Evolutionary conservation across 345 rosid species (phyloP).

Genomic region (Heritiera littoralis): DNA sequence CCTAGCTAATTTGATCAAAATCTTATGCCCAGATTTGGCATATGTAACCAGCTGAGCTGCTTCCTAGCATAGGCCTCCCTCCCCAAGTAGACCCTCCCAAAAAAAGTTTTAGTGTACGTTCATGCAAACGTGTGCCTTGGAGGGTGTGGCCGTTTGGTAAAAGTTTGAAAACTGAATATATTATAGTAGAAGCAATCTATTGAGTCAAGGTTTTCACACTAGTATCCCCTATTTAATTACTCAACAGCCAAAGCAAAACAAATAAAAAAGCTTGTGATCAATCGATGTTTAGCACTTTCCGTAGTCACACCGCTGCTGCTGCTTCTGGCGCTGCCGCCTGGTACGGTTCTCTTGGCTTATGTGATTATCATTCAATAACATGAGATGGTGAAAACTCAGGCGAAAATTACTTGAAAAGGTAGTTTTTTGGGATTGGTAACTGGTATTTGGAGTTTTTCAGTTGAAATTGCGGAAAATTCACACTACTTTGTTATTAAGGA

Average conservation of each 20-base stretch:
- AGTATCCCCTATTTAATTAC: not conserved
- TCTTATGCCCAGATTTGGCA: constrained; percentile 9
- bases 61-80: not conserved
- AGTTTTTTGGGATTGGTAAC: too few relatives aligned
- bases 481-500: not conserved
- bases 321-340: too few relatives aligned
- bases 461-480: too few relatives aligned
- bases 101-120: too few relatives aligned
- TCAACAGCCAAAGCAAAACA: not conserved
- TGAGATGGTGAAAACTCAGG: too few relatives aligned
- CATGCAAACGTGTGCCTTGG: constrained; percentile 7
- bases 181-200: not conserved
- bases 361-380: not conserved
- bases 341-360: not conserved
- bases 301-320: too few relatives aligned
- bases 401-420: too few relatives aligned
- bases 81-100: too few relatives aligned
- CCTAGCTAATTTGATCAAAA: not conserved
- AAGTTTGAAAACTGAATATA: constrained; percentile 6
- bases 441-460: too few relatives aligned
- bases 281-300: not conserved
- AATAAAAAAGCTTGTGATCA: not conserved
- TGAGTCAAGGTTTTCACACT: constrained; percentile 16
- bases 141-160: not conserved
- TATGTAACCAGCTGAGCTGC: not conserved